Percentiles rank a stretch among this genome's conserved stretches.
These are phyloP conservation scores for Capsella bursapastoris DNA, from an alignment of 345 rosid species.

Conservation along the genomic window DNA sequence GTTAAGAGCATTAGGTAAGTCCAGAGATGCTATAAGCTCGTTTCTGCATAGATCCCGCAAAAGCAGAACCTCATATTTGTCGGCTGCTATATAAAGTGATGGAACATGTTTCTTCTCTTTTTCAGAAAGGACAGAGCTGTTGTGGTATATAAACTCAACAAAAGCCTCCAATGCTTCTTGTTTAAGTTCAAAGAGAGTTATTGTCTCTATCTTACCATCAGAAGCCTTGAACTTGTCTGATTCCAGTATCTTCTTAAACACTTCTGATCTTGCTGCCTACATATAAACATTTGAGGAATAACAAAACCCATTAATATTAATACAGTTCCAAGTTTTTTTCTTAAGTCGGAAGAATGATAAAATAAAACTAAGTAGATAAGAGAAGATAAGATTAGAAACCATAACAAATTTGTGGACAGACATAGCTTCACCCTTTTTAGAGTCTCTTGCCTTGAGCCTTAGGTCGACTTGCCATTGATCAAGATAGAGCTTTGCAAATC, in stretches of 20 bases:
- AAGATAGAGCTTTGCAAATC: not conserved
- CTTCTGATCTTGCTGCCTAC: not conserved
- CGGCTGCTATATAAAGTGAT: slow-evolving; percentile 13
- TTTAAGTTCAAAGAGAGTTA: slow-evolving; percentile 16
- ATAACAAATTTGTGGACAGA: not conserved
- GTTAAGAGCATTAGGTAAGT: not conserved
- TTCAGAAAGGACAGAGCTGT: not conserved
- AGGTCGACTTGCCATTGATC: not conserved
- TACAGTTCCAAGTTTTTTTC: no score
- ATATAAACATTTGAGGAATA: no score
- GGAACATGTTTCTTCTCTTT: not conserved
- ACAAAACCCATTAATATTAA: no score
- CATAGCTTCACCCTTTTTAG: not conserved
- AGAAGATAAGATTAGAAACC: not conserved
- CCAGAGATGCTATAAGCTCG: not conserved
- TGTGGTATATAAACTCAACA: slow-evolving; percentile 14
- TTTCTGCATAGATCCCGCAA: slow-evolving; percentile 19
- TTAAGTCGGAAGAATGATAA: not conserved
- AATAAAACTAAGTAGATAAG: not conserved
- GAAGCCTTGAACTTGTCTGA: not conserved
- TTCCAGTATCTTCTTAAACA: not conserved
- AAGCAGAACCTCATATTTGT: slow-evolving; percentile 26
- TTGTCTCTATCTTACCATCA: not conserved
- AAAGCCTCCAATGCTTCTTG: slow-evolving; percentile 29
- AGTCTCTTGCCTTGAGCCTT: not conserved